Evolutionary conservation across 2,329 filamentous ascomycete genomes (phyloP).

Genomic region (Magnaporthiopsis rhizophila): DNA sequence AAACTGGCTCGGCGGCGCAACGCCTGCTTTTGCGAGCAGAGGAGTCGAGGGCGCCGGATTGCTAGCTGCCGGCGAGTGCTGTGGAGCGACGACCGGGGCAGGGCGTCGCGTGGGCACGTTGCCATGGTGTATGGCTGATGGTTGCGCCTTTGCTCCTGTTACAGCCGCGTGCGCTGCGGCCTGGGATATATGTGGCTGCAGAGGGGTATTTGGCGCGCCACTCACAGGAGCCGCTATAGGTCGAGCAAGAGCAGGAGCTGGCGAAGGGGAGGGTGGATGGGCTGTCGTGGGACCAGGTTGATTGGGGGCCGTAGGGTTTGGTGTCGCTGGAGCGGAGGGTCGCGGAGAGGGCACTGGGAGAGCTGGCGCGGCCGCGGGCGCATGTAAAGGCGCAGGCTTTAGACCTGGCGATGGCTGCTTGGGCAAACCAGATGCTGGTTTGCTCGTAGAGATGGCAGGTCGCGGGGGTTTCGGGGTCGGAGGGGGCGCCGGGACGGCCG

Average conservation of each 20-base stretch:
- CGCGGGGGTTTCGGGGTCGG: not conserved
- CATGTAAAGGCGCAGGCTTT: not conserved
- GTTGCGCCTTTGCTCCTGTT: too few species aligned
- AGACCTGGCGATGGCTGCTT: not conserved
- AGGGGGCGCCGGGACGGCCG: too few species aligned
- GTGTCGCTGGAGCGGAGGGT: not conserved
- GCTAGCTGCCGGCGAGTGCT: not conserved
- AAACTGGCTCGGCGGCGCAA: constrained; percentile 5
- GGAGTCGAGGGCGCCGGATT: not conserved
- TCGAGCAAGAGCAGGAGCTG: too few species aligned
- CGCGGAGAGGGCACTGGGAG: too few species aligned
- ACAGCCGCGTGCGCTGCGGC: not conserved
- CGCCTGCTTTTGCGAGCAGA: not conserved
- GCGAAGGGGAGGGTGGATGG: not conserved
- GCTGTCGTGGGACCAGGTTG: not conserved
- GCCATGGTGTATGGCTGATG: not conserved
- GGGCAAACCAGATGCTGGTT: not conserved
- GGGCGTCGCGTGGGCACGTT: not conserved
- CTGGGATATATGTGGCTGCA: not conserved
- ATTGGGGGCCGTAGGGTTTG: not conserved
- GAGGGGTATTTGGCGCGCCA: constrained; percentile 2
- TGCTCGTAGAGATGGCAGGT: not conserved
- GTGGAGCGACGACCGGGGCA: not conserved
- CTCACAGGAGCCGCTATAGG: too few species aligned
- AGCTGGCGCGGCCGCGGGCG: not conserved